Conservation (phyloP, 371 early-diverging fungal genomes). For the Dinochytrium kinnereticum region DNA sequence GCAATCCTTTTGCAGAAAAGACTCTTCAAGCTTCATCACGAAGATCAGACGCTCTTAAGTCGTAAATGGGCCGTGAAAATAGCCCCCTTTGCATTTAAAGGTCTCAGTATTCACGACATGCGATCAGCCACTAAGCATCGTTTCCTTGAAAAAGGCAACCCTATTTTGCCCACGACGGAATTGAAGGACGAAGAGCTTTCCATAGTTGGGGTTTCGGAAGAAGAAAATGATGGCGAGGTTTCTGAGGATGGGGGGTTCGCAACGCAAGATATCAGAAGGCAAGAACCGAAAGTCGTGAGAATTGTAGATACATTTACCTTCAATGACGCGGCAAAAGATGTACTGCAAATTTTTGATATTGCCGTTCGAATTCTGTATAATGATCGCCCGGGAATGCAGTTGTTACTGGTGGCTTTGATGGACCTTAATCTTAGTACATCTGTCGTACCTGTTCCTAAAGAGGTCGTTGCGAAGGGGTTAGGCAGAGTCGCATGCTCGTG, state of each 20-base stretch:
- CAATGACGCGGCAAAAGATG: constrained; percentile 7
- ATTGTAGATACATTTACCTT: background rate
- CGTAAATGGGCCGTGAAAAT: background rate
- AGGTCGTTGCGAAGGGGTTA: background rate
- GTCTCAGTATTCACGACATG: background rate
- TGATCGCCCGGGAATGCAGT: background rate
- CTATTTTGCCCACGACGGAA: background rate
- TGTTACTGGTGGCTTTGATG: background rate
- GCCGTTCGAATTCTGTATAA: background rate
- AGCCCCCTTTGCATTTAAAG: background rate
- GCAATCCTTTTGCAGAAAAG: background rate
- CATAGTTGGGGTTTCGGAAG: background rate
- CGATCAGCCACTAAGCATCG: background rate
- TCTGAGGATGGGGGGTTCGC: background rate
- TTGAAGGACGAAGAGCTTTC: background rate
- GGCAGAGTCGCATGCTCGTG: background rate
- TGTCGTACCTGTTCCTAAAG: background rate
- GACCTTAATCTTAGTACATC: background rate
- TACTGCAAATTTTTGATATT: background rate
- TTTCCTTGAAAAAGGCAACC: background rate
- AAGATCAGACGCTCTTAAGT: background rate
- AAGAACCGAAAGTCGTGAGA: background rate
- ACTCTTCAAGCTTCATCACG: background rate
- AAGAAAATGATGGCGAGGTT: background rate
- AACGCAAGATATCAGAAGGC: background rate